Evolutionary conservation across 441 rosid genomes (phyloP).

Genomic region (Gossypium aridum): DNA sequence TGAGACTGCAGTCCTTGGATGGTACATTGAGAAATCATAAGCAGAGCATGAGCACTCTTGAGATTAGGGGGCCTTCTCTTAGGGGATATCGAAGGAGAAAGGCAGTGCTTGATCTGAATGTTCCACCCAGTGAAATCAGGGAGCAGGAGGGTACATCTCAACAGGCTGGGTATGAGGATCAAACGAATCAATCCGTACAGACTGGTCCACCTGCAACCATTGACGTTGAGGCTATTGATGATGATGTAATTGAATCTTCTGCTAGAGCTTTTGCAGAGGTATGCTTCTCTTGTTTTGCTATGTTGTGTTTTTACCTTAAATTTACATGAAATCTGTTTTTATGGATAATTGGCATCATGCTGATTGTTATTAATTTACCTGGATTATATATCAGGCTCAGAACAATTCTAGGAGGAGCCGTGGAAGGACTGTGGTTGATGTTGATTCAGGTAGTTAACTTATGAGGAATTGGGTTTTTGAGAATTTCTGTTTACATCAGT

Average conservation of each 20-base stretch:
- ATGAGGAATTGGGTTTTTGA: background rate
- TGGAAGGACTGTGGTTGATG: slow-evolving; percentile 35
- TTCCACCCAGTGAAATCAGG: slow-evolving; percentile 45
- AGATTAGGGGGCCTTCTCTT: slow-evolving; percentile 31
- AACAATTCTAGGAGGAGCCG: slow-evolving; percentile 44
- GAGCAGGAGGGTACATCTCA: slow-evolving; percentile 54
- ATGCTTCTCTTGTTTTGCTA: slow-evolving; percentile 12
- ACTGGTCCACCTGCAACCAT: slow-evolving; percentile 36
- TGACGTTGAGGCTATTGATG: slow-evolving; percentile 76
- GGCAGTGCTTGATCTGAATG: slow-evolving; percentile 50
- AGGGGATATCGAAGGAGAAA: slow-evolving; percentile 60
- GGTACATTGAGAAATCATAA: background rate
- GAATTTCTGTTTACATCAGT: background rate
- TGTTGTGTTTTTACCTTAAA: background rate
- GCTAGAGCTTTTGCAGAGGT: slow-evolving; percentile 81
- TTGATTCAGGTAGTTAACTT: slow-evolving; percentile 50
- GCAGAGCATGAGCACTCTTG: slow-evolving; percentile 51
- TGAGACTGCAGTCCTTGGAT: slow-evolving; percentile 4
- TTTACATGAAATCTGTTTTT: slow-evolving; percentile 4
- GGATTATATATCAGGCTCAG: slow-evolving; percentile 45
- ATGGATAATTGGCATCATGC: background rate
- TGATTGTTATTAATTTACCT: slow-evolving; percentile 4
- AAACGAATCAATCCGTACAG: slow-evolving; percentile 24
- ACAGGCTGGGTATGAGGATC: slow-evolving; percentile 23
- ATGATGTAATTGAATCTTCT: slow-evolving; percentile 74